Conservation (phyloP, 768 basidiomycete genomes). For the Lactifluus hygrophoroides region DNA sequence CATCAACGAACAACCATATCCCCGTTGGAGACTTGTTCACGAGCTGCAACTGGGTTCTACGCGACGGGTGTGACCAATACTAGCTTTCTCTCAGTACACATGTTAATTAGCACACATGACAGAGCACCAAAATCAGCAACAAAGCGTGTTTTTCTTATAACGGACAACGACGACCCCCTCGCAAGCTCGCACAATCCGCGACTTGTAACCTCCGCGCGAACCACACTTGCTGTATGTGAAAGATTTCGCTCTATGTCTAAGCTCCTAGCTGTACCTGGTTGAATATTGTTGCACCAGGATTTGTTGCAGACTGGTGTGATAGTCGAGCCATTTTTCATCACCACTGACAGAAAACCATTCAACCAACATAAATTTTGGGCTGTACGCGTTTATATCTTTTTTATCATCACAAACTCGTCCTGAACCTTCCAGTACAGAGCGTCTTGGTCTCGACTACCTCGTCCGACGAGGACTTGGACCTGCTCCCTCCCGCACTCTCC, state of each 20-base stretch:
- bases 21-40: constrained; percentile 88
- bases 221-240: constrained; percentile 53
- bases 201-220: constrained; percentile 58
- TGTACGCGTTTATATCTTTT: constrained; percentile 34
- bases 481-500: constrained; percentile 62
- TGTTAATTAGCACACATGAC: not conserved
- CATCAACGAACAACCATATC: constrained; percentile 49
- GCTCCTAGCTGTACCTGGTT: not conserved
- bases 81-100: not conserved
- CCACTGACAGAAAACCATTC: constrained; percentile 56
- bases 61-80: constrained; percentile 58
- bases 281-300: constrained; percentile 43
- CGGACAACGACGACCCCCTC: constrained; percentile 78
- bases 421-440: constrained; percentile 34
- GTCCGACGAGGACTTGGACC: constrained; percentile 39
- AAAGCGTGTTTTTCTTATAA: constrained; percentile 91
- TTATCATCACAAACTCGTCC: not conserved
- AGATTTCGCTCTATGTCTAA: not conserved
- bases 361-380: constrained; percentile 71
- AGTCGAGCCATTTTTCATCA: constrained; percentile 87
- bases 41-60: constrained; percentile 81
- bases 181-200: constrained; percentile 47
- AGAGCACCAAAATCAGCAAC: constrained; percentile 83
- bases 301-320: constrained; percentile 68
- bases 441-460: constrained; percentile 49